Conservation (phyloP, 2,329 filamentous ascomycete genomes). For the Plectosphaerella cucumerina region DNA sequence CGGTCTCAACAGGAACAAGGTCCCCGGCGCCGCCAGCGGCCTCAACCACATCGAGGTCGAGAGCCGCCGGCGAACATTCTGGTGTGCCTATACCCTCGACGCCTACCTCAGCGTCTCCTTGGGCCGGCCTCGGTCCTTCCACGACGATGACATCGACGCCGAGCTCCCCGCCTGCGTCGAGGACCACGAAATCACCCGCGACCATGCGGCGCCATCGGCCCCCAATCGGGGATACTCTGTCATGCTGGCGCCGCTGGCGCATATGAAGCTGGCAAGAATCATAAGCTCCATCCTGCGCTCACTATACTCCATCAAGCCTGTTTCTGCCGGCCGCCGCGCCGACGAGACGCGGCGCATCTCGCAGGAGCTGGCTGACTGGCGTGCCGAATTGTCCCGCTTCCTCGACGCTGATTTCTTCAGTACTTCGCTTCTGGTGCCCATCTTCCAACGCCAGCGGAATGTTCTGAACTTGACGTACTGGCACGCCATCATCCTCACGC, state of each 20-base stretch:
- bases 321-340: conserved; percentile 14
- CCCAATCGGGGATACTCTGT: conserved; percentile 15
- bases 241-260: conserved; percentile 30
- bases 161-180: conserved; percentile 51
- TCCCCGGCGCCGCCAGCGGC: conserved; percentile 13
- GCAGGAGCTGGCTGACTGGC: conserved; percentile 27
- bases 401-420: conserved; percentile 32
- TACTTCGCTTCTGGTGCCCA: conserved; percentile 26
- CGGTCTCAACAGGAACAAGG: conserved; percentile 31
- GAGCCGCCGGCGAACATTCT: conserved; percentile 47
- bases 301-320: conserved; percentile 29
- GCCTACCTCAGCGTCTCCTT: conserved; percentile 61
- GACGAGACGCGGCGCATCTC: not conserved
- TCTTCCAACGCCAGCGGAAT: conserved; percentile 36
- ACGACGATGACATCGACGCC: conserved; percentile 63
- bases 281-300: conserved; percentile 27
- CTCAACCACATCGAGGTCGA: conserved; percentile 30
- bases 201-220: conserved; percentile 14
- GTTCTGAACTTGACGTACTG: conserved; percentile 37
- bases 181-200: conserved; percentile 28
- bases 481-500: conserved; percentile 35
- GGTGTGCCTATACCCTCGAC: conserved; percentile 61
- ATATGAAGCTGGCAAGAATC: conserved; percentile 30
- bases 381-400: conserved; percentile 27
- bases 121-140: conserved; percentile 56